phyloP scores from a whole-genome alignment of 192 early-diverging fungal species.

The Martensiomyces pterosporus region DNA sequence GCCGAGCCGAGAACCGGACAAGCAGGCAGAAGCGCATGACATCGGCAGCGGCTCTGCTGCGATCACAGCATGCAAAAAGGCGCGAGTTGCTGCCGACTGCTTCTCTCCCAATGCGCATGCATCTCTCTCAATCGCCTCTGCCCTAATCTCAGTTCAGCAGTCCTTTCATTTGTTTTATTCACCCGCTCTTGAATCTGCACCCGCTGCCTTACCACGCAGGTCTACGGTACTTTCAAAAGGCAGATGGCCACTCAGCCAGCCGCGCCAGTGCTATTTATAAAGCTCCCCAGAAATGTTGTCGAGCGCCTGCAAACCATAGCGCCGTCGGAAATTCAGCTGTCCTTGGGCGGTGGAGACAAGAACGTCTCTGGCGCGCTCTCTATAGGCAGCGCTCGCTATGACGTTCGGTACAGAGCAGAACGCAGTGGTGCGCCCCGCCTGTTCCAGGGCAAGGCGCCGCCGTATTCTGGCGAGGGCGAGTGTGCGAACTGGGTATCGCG shows the following conservation, averaged over 20 bases:
- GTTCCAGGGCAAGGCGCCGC: slow-evolving; percentile 25
- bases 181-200: too few species aligned
- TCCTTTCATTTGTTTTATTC: too few species aligned
- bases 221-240: too few species aligned
- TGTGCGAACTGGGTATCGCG: slow-evolving; percentile 37
- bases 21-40: too few species aligned
- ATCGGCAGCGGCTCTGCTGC: too few species aligned
- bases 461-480: slow-evolving; percentile 5
- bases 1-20: too few species aligned
- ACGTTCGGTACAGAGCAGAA: slow-evolving; percentile 39
- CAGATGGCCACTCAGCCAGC: slow-evolving; percentile 17
- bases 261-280: slow-evolving; percentile 24
- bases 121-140: too few species aligned
- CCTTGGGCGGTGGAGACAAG: slow-evolving; percentile 41
- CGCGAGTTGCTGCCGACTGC: too few species aligned
- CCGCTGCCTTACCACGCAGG: too few species aligned
- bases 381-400: slow-evolving; percentile 19
- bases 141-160: too few species aligned
- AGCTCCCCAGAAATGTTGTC: slow-evolving; percentile 35
- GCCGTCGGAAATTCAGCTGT: slow-evolving; percentile 14
- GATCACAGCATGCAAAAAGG: too few species aligned
- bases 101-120: too few species aligned
- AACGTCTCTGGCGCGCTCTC: slow-evolving; percentile 23
- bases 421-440: slow-evolving; percentile 29
- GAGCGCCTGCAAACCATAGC: slow-evolving; percentile 23